phyloP scores from a whole-genome alignment of 768 basidiomycete genomes.

The Psilocybe subaeruginosa region DNA sequence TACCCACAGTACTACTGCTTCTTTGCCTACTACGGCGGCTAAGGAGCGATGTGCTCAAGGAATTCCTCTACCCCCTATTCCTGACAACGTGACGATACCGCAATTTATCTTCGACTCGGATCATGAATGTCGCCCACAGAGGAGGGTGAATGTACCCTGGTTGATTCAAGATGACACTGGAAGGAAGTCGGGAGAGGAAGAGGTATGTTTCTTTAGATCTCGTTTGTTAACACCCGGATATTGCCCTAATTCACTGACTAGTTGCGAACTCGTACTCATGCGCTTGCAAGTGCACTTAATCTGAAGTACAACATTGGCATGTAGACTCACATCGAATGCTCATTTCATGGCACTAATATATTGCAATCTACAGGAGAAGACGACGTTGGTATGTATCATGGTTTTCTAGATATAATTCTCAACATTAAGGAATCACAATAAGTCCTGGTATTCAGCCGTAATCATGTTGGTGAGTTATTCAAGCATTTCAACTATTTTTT shows the following conservation, averaged over 20 bases:
- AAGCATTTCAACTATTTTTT: not conserved
- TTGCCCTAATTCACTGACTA: slow-evolving; percentile 18
- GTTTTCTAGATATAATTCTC: not conserved
- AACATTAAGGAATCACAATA: not conserved
- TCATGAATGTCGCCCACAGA: slow-evolving; percentile 44
- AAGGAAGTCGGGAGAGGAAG: slow-evolving; percentile 35
- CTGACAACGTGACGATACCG: slow-evolving; percentile 53
- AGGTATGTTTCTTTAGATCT: slow-evolving; percentile 32
- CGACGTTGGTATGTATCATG: slow-evolving; percentile 48
- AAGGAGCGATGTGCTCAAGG: slow-evolving; percentile 34
- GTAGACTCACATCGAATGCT: slow-evolving; percentile 9
- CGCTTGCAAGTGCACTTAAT: slow-evolving; percentile 49
- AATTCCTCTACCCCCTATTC: slow-evolving; percentile 41
- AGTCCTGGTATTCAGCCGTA: slow-evolving; percentile 71
- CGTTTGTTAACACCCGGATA: not conserved
- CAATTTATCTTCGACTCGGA: slow-evolving; percentile 54
- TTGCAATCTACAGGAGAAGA: slow-evolving; percentile 37
- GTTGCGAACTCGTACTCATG: slow-evolving; percentile 49
- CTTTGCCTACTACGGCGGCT: not conserved
- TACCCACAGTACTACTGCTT: not conserved
- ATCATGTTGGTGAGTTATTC: slow-evolving; percentile 56
- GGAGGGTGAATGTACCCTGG: slow-evolving; percentile 38
- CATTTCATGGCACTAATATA: not conserved
- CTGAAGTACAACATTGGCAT: slow-evolving; percentile 46
- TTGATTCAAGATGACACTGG: slow-evolving; percentile 56